These are phyloP conservation scores for Aspergillus melleus DNA, from an alignment of 2,329 filamentous ascomycete species.

Conservation along the genomic window DNA sequence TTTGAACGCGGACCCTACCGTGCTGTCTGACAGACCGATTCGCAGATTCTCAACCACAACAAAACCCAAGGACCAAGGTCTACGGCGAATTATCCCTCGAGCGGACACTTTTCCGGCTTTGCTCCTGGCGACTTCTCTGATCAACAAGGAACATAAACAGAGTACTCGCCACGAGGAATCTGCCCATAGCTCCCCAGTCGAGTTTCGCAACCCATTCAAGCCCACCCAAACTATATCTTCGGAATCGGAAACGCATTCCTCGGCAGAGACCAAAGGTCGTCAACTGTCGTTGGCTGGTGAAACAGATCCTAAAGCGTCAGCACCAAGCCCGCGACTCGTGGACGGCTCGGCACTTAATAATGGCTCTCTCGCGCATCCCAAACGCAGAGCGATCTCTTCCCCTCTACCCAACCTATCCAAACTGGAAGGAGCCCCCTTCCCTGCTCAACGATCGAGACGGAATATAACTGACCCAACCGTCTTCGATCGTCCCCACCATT, in stretches of 20 bases:
- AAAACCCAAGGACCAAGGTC: conserved; percentile 33
- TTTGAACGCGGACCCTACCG: conserved; percentile 32
- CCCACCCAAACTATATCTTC: conserved; percentile 6
- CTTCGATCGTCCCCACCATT: conserved; percentile 36
- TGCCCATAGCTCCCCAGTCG: conserved; percentile 21
- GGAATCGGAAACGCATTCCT: conserved; percentile 6
- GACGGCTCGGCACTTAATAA: conserved; percentile 35
- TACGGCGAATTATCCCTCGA: conserved; percentile 48
- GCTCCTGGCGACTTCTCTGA: conserved; percentile 46
- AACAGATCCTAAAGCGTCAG: conserved; percentile 23
- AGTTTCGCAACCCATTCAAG: conserved; percentile 36
- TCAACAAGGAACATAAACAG: conserved; percentile 23
- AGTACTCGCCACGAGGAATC: conserved; percentile 26
- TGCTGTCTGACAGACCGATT: conserved; percentile 32
- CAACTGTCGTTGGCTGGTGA: conserved; percentile 24
- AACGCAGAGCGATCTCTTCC: conserved; percentile 32
- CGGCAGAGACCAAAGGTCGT: conserved; percentile 12
- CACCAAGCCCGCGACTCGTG: conserved; percentile 19
- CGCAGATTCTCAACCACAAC: conserved; percentile 43
- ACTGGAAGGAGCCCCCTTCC: conserved; percentile 27
- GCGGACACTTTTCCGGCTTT: conserved; percentile 49
- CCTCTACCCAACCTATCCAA: conserved; percentile 26
- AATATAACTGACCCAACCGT: conserved; percentile 44
- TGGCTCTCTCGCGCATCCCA: conserved; percentile 28
- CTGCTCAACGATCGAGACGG: conserved; percentile 29